phyloP scores from a whole-genome alignment of 805 yeast species.

The Phaffomyces antillensis region DNA sequence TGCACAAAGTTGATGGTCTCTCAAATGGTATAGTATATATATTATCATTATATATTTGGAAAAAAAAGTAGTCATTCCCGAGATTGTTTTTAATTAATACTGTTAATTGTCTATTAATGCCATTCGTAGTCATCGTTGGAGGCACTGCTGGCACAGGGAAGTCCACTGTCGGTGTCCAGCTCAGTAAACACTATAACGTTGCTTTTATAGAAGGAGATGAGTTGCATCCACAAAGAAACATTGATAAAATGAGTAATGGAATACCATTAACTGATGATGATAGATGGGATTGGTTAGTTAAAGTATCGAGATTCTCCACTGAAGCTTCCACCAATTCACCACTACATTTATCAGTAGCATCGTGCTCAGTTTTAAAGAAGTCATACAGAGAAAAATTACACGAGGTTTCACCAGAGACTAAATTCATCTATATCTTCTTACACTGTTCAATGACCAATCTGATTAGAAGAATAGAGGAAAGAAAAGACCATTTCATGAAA shows the following conservation, averaged over 20 bases:
- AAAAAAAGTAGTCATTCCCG: too few relatives aligned
- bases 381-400: slow-evolving; percentile 61
- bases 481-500: slow-evolving; percentile 84
- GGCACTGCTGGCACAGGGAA: slow-evolving; percentile 98
- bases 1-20: not conserved
- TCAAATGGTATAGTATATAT: not conserved
- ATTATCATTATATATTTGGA: too few relatives aligned
- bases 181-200: slow-evolving; percentile 40
- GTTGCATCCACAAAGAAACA: slow-evolving; percentile 64
- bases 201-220: slow-evolving; percentile 81
- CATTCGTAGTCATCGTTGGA: slow-evolving; percentile 58
- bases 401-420: slow-evolving; percentile 24
- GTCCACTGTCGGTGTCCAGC: slow-evolving; percentile 58
- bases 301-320: slow-evolving; percentile 38
- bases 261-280: slow-evolving; percentile 84
- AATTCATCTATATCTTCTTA: slow-evolving; percentile 58
- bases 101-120: not conserved
- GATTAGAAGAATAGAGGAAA: slow-evolving; percentile 47
- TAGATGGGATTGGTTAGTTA: slow-evolving; percentile 81
- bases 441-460: slow-evolving; percentile 59
- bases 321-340: slow-evolving; percentile 28
- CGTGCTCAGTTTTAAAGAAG: slow-evolving; percentile 82
- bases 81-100: too few relatives aligned
- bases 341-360: slow-evolving; percentile 40
- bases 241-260: slow-evolving; percentile 78